Evolutionary conservation across 257 asterid species (phyloP).

Genomic region (Osmanthus fragrans): DNA sequence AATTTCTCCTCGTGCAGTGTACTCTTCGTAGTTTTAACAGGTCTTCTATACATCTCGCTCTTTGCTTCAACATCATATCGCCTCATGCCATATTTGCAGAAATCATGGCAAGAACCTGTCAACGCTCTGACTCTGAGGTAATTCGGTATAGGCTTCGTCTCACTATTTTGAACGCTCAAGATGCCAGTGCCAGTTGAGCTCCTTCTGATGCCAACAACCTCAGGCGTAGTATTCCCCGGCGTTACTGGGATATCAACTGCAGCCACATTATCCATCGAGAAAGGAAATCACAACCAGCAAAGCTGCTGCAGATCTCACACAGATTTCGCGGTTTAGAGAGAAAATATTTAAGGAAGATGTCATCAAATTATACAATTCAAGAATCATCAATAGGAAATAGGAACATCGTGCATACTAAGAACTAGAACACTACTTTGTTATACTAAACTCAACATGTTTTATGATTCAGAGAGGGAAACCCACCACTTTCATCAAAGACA

Average conservation of each 20-base stretch:
- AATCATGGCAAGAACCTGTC: slow-evolving; percentile 33
- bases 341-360: neutral
- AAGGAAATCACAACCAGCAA: neutral
- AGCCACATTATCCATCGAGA: neutral
- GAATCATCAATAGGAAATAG: neutral
- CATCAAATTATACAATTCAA: neutral
- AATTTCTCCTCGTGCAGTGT: neutral
- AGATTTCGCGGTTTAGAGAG: neutral
- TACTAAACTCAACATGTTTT: too few relatives aligned
- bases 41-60: neutral
- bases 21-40: slow-evolving; percentile 7
- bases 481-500: neutral
- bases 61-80: neutral
- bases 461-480: neutral
- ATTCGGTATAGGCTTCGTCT: slow-evolving; percentile 23
- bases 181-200: slow-evolving; percentile 28
- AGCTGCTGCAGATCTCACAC: neutral
- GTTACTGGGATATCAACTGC: slow-evolving; percentile 2
- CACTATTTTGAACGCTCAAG: neutral
- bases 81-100: slow-evolving; percentile 27
- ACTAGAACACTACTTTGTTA: neutral
- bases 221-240: slow-evolving; percentile 11
- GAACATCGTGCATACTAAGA: neutral
- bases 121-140: slow-evolving; percentile 29
- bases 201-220: slow-evolving; percentile 18